Evolutionary conservation across 108 stramenopile genomes (phyloP), one percentile per base, ranked within the genome.

Genomic region (Nitzschia sp.): DNA sequence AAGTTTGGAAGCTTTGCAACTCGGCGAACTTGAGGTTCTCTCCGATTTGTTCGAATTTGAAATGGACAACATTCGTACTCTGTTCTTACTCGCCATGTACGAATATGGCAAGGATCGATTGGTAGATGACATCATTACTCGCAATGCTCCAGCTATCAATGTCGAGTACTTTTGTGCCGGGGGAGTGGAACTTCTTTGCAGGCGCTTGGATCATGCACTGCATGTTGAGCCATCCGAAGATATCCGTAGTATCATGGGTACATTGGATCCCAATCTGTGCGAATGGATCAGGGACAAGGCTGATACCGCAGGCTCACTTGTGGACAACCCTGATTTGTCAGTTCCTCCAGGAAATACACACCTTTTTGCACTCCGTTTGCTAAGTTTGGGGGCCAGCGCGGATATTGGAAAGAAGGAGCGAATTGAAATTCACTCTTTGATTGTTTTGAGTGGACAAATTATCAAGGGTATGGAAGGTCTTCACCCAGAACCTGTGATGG

Each of bases 191-290:
- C 85, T 93, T 24, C 67, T 83, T 10, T 90, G 91, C 53, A 79
- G 73, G 22, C 77, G 91, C 53, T 56, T 93, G 22, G 48, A 89
- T 40, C 24, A 60, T 29, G 71, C 79, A 17, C 63, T 93, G 20
- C 17, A 67, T 43, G 71, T 68, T 8, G 63, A 83, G 34, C 80
- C 80, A 56, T 52, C 60, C 17, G 67, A 73, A 40, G 81, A 78
- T 25, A 79, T 79, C n/a, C 71, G 83, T 29, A 72, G 71, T 29
- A 51, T 90, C n/a, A 70, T 90, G 48, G 77, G 78, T 53, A 67
- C 86, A 44, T 70, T 93, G 20, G 91, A 93, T 73, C 86, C 91
- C 6, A 86, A 90, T 63, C 72, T 89, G 40, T 88, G 83, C 59
- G 73, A 79, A 53, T 88, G 83, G 82, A 59, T 93, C 14, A 70